A percentile compares a stretch with the other conserved stretches of the same genome.
Conservation (phyloP, 768 basidiomycete genomes). For the Lactarius hengduanensis region DNA sequence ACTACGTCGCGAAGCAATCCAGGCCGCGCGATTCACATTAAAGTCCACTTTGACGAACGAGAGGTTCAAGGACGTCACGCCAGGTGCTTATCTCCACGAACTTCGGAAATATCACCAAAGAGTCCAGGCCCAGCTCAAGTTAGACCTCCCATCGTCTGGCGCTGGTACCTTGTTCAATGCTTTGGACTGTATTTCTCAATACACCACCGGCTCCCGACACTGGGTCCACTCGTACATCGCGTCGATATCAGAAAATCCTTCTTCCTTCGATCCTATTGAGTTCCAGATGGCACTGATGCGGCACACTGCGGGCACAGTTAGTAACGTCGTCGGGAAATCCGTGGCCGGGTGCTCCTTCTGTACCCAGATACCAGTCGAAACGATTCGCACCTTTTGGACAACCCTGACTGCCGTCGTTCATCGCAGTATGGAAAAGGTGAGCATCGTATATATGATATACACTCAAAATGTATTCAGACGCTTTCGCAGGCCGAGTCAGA, state of each 20-base stretch:
- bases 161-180: background rate
- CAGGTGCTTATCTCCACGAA: constrained; percentile 3
- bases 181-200: background rate
- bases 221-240: constrained; percentile 1
- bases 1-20: constrained; percentile 3
- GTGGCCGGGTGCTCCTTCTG: background rate
- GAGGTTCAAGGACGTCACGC: background rate
- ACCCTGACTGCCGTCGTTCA: too few species aligned
- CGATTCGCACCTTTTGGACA: too few species aligned
- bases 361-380: too few species aligned
- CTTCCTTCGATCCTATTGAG: background rate
- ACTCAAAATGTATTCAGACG: too few species aligned
- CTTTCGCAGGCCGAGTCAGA: too few species aligned
- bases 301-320: background rate
- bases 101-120: constrained; percentile 12
- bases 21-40: constrained; percentile 2
- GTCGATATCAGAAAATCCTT: background rate
- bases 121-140: background rate
- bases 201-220: background rate
- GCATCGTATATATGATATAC: too few species aligned
- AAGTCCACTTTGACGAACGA: background rate
- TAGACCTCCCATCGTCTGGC: background rate
- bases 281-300: constrained; percentile 2
- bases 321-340: background rate
- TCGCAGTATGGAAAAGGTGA: too few species aligned